Evolutionary conservation across 305 asterid species (phyloP), one percentile per base, ranked within the genome.

Genomic region (Andrographis paniculata): DNA sequence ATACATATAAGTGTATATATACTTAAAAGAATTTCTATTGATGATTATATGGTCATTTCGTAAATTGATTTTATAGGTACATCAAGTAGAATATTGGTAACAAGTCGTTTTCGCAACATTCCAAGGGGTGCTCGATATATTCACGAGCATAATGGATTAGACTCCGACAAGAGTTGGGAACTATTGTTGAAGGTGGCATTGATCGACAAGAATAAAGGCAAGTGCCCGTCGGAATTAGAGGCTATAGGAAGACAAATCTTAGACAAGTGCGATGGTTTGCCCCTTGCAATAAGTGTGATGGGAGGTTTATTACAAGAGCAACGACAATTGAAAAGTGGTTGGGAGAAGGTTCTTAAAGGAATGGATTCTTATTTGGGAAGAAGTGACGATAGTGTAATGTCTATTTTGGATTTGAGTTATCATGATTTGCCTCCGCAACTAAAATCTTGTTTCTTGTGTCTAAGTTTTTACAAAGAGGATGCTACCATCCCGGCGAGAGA

Each of bases 341-440:
- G 42, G 36, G 20, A 8, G 2, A 1, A 44, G 6, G 33, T 27
- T 27, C 10, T 27, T 6, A 27, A 27, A 5, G 33, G 33, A 27
- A 27, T 10, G 10, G 10, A 10, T 6, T 27, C 33, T 27, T 10
- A 5, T 27, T 5, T 27, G 0, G 33, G 33, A 27, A 10, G 10
- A 27, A 27, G 10, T 10, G 10, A 27, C 10, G 33, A 7, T n/a
- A 62, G 28, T 2, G 50, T 67, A 1, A 28, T 42, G 1, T 6
- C 40, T 4, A 39, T 47, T 15, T 17, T 57, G 49, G 62, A 48
- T 17, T 14, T 48, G 35, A 52, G 66, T 28, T 60, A 60, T 55
- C 54, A 52, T 5, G 33, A 60, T 52, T 60, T 60, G 55, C 50
- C 60, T 24, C 21, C 60, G 1, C 20, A 37, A 0, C 45, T 52